A percentile compares a stretch with the other conserved stretches of the same genome.
Evolutionary conservation across 352 stramenopile species (phyloP).

Genomic region (Blastocystis sp.): DNA sequence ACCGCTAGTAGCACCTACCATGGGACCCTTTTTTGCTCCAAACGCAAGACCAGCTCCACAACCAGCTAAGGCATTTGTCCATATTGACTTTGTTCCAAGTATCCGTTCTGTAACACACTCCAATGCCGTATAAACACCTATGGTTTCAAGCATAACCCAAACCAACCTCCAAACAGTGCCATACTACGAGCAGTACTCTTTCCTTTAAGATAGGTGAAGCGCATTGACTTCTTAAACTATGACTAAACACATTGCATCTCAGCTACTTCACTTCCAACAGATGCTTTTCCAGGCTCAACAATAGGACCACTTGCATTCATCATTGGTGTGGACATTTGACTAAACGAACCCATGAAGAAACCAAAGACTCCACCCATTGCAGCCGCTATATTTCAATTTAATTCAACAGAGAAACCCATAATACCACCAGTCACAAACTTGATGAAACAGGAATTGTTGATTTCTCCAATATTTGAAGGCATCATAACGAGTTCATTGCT

Average conservation of each 20-base stretch:
- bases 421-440: conserved; percentile 1
- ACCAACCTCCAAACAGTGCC: conserved; percentile 37
- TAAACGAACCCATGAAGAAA: conserved; percentile 32
- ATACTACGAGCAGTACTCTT: conserved; percentile 21
- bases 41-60: conserved; percentile 16
- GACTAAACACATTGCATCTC: neutral
- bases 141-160: neutral
- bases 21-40: conserved; percentile 16
- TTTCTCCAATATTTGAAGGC: conserved; percentile 12
- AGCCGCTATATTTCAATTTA: neutral
- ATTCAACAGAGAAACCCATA: neutral
- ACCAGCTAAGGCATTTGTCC: conserved; percentile 40
- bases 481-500: neutral
- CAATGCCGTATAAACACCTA: conserved; percentile 43
- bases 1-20: neutral
- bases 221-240: conserved; percentile 27
- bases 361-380: conserved; percentile 32
- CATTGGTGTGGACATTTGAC: conserved; percentile 9
- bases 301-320: neutral
- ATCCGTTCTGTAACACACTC: conserved; percentile 45
- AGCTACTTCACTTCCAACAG: neutral
- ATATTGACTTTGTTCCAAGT: conserved; percentile 28
- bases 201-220: conserved; percentile 25
- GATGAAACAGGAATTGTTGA: conserved; percentile 45
- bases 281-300: neutral